These are phyloP conservation scores for Chrysanthemum seticuspe DNA, from an alignment of 129 eudicot genomes.

Conservation along the genomic window DNA sequence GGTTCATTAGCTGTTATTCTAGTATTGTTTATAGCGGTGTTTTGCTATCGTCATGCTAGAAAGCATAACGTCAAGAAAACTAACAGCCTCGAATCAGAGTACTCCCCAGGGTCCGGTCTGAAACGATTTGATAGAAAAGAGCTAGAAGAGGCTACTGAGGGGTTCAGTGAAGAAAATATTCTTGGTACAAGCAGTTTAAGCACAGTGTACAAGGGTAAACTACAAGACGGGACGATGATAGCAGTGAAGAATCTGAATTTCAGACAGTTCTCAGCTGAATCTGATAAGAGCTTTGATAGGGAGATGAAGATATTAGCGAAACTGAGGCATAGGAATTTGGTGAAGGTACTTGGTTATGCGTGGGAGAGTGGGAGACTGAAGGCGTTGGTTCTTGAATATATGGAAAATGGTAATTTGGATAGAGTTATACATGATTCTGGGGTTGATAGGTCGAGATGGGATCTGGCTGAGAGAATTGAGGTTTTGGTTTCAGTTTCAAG, in stretches of 20 bases:
- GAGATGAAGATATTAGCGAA: conserved; percentile 62
- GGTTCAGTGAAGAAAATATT: conserved; percentile 53
- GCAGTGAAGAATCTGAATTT: conserved; percentile 74
- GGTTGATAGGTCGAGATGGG: conserved; percentile 46
- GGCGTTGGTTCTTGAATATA: conserved; percentile 77
- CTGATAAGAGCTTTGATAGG: conserved; percentile 67
- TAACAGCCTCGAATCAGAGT: conserved; percentile 33
- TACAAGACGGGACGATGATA: conserved; percentile 55
- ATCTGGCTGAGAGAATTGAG: conserved; percentile 52
- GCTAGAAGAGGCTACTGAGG: conserved; percentile 53
- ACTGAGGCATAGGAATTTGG: conserved; percentile 77
- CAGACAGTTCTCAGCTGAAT: conserved; percentile 49
- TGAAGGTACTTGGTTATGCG: conserved; percentile 79
- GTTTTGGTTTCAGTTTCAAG: conserved; percentile 58
- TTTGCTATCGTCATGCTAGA: conserved; percentile 20
- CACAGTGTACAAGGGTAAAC: conserved; percentile 81
- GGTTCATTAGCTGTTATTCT: conserved; percentile 41
- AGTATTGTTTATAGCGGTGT: conserved; percentile 29
- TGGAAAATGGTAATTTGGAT: conserved; percentile 93
- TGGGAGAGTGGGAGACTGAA: conserved; percentile 83
- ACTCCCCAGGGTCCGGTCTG: conserved; percentile 36
- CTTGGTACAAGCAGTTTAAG: conserved; percentile 74
- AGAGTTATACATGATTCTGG: conserved; percentile 51
- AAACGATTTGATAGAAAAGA: conserved; percentile 61
- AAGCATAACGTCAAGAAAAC: conserved; percentile 20